phyloP scores from a whole-genome alignment of 257 asterid genomes.

The Ajuga chamaepitys region DNA sequence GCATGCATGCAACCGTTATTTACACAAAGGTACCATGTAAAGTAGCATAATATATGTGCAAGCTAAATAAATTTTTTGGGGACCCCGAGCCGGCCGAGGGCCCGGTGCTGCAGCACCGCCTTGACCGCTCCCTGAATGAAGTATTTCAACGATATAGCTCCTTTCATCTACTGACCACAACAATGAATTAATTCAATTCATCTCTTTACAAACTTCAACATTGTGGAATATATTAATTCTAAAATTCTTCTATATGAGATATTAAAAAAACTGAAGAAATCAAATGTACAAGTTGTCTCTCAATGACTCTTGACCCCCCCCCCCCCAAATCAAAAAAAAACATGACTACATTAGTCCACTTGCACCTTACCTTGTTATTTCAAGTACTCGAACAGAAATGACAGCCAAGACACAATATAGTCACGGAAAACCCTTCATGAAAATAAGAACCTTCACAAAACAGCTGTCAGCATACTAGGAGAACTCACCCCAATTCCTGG shows the following conservation, averaged over 20 bases:
- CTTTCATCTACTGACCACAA: not conserved
- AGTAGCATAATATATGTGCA: not conserved
- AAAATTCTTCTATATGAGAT: not conserved
- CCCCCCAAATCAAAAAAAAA: too few relatives aligned
- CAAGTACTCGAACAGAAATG: too few relatives aligned
- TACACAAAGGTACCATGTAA: not conserved
- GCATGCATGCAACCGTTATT: not conserved
- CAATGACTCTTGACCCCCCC: not conserved
- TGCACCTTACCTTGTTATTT: not conserved
- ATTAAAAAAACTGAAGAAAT: not conserved
- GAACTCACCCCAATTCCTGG: constrained; percentile 72
- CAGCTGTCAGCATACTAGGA: not conserved
- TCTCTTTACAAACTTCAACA: not conserved
- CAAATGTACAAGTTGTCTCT: not conserved
- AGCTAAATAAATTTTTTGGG: not conserved
- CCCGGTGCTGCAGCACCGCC: not conserved
- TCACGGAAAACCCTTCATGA: not conserved
- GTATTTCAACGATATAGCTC: not conserved
- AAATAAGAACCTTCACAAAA: not conserved
- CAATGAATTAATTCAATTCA: not conserved
- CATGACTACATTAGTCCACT: not conserved
- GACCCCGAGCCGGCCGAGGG: too few relatives aligned
- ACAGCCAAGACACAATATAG: too few relatives aligned
- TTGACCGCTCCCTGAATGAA: too few relatives aligned
- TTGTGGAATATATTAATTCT: not conserved